These are phyloP conservation scores for Lasiosphaeris hirsuta DNA, from an alignment of 495 filamentous ascomycete species.

Conservation along the genomic window DNA sequence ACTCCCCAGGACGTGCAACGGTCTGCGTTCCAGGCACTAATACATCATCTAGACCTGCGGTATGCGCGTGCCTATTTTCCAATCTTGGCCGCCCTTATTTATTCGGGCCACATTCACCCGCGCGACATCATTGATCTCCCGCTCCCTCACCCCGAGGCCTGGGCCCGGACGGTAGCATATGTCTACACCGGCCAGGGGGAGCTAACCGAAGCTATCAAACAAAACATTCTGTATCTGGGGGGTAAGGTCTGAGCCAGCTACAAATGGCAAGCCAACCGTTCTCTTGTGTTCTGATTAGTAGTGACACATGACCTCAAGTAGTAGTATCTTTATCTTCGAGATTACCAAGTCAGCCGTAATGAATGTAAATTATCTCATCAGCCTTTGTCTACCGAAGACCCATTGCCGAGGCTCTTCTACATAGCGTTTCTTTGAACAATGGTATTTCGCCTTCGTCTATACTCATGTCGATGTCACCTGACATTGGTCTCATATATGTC, in stretches of 20 bases:
- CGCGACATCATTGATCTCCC: conserved; percentile 55
- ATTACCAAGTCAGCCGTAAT: conserved; percentile 1
- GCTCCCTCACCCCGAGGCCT: conserved; percentile 51
- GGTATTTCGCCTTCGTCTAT: no score
- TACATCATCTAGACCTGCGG: conserved; percentile 37
- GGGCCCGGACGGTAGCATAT: conserved; percentile 47
- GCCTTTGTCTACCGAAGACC: background rate
- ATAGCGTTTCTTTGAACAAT: background rate
- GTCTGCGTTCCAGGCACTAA: background rate
- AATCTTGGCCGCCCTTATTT: conserved; percentile 49
- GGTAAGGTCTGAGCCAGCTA: conserved; percentile 37
- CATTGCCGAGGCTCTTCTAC: background rate
- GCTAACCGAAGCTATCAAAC: conserved; percentile 41
- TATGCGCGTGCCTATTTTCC: conserved; percentile 51
- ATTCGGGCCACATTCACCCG: conserved; percentile 45
- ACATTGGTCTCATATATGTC: no score
- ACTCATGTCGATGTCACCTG: no score
- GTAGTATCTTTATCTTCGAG: background rate
- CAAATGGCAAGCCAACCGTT: background rate
- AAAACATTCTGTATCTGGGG: conserved; percentile 53
- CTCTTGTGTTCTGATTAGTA: conserved; percentile 6
- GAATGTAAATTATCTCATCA: background rate
- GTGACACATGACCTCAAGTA: conserved; percentile 16
- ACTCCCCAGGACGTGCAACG: background rate
- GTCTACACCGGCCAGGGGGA: conserved; percentile 50